Evolutionary conservation across 306 rosid genomes (phyloP).

Genomic region (Vigna nakashimae): DNA sequence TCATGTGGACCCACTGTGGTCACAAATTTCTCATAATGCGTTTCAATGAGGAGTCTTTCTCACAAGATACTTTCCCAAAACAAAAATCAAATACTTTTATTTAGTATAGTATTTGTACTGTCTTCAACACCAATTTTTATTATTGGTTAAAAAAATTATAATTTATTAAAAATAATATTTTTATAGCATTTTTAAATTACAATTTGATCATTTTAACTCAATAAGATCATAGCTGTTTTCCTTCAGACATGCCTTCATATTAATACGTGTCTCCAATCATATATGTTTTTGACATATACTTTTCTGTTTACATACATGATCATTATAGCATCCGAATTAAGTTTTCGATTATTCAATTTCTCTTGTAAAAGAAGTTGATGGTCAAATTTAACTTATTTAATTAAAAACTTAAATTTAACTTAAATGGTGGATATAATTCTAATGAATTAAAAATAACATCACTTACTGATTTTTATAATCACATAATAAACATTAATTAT

Average conservation of each 20-base stretch:
- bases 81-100: neutral
- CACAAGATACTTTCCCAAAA: neutral
- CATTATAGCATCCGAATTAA: no score
- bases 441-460: no score
- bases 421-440: no score
- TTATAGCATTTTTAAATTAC: neutral
- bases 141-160: neutral
- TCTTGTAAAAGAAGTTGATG: no score
- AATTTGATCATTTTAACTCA: neutral
- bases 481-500: no score
- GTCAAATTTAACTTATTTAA: no score
- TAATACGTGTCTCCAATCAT: neutral
- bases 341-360: no score
- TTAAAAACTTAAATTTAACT: no score
- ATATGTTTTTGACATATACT: neutral
- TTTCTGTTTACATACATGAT: neutral
- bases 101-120: neutral
- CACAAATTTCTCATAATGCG: conserved; percentile 2
- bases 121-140: neutral
- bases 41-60: neutral
- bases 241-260: neutral
- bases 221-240: neutral
- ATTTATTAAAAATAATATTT: neutral
- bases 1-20: neutral
- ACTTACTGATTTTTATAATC: no score